Evolutionary conservation across 2,329 filamentous ascomycete genomes (phyloP), one percentile per base, ranked within the genome.

Genomic region (Nemania serpens): DNA sequence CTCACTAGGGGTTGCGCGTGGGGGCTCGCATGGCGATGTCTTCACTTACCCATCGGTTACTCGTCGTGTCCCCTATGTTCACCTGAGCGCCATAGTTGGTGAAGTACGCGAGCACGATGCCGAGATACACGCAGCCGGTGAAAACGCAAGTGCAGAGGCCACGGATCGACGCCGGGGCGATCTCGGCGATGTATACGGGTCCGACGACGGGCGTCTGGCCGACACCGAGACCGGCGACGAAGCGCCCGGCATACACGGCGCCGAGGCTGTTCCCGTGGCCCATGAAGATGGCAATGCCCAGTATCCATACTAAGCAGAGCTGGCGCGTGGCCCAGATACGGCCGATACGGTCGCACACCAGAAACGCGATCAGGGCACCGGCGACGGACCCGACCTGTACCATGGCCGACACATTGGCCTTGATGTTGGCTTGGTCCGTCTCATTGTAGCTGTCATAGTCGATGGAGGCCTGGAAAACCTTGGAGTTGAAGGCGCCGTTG

Each of bases 31-130:
- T n/a, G n/a, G n/a, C n/a, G n/a, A 36, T 36, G 34, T 39, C 36
- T 39, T 39, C 15, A 65, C 71, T 55, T 69, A 74, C 73, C 84
- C 84, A 86, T 64, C 81, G 79, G 55, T 78, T 77, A 58, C 78
- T 75, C 2, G 76, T 78, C n/a, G 72, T 68, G 50, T 79, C 77
- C 22, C 76, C 73, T 20, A 87, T 75, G 71, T 85, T 77, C 45
- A 85, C 55, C 58, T 80, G 73, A 55, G 77, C 79, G 59, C 87
- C 87, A 71, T 88, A 89, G 73, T 88, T 90, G 61, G 88, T 85
- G 69, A 92, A 93, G 76, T 93, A 94, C 9, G 88, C 89, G 15
- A 93, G 80, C 68, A 93, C 89, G 63, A 93, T 91, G 22, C 90
- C 91, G 55, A 91, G 75, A 70, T 93, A 93, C 20, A 93, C 90